These are phyloP conservation scores for Verbena officinalis DNA, from an alignment of 257 asterid genomes.

Conservation along the genomic window DNA sequence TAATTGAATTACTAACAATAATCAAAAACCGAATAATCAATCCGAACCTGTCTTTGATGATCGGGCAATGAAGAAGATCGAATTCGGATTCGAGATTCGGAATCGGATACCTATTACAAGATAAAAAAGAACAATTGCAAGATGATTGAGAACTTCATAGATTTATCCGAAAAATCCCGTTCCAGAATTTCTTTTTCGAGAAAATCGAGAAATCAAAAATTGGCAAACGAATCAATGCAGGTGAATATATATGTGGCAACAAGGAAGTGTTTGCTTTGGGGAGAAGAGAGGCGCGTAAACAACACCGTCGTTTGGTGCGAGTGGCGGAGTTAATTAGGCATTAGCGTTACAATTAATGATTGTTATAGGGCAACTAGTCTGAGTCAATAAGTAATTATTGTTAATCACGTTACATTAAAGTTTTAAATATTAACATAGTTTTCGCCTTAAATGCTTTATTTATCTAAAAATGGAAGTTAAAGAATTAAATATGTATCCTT, in stretches of 20 bases:
- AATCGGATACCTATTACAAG: constrained; percentile 19
- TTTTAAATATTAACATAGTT: neutral
- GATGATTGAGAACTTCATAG: neutral
- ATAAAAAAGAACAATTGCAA: neutral
- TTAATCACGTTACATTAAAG: neutral
- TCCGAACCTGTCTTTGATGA: constrained; percentile 39
- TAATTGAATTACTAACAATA: constrained; percentile 23
- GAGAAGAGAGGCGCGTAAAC: constrained; percentile 29
- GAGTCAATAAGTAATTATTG: too few species aligned
- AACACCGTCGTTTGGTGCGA: constrained; percentile 18
- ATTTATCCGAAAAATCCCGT: neutral
- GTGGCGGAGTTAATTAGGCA: constrained; percentile 25
- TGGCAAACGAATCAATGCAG: constrained; percentile 1
- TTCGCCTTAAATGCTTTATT: neutral
- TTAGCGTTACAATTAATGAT: neutral
- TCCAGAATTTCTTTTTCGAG: constrained; percentile 13
- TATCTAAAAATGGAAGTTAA: neutral
- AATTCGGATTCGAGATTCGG: constrained; percentile 37
- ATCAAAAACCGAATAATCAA: constrained; percentile 27
- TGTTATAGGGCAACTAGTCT: neutral
- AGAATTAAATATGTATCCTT: neutral
- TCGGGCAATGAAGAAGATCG: constrained; percentile 25
- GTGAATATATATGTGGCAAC: constrained; percentile 10
- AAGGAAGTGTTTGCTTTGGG: neutral
- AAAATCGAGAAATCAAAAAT: constrained; percentile 12